Evolutionary conservation across 2,329 filamentous ascomycete genomes (phyloP).

Genomic region (Colletotrichum lupini): DNA sequence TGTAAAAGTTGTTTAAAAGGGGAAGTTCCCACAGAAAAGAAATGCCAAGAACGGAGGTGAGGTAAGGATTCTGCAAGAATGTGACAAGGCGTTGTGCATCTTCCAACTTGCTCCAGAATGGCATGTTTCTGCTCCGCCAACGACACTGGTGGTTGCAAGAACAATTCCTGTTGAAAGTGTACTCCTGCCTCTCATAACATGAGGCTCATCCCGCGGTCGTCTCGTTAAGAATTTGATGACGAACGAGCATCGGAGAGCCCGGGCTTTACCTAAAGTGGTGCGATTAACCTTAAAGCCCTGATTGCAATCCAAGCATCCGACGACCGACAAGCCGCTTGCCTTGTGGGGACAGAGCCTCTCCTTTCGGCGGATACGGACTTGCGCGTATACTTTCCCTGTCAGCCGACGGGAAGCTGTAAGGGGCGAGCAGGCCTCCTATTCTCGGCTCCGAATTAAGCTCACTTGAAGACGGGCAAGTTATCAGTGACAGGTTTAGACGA

Average conservation of each 20-base stretch:
- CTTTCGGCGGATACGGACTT: slow-evolving; percentile 13
- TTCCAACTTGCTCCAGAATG: not conserved
- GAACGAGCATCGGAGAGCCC: not conserved
- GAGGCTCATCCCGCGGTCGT: not conserved
- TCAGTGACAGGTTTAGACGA: not conserved
- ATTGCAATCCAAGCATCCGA: not conserved
- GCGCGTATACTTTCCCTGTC: slow-evolving; percentile 20
- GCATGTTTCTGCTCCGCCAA: not conserved
- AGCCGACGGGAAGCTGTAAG: slow-evolving; percentile 2
- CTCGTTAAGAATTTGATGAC: not conserved
- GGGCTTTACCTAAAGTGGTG: not conserved
- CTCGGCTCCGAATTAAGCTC: not conserved
- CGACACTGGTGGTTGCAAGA: not conserved
- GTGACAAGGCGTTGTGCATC: not conserved
- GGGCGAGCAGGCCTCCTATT: not conserved
- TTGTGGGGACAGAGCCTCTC: slow-evolving; percentile 20
- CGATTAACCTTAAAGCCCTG: slow-evolving; percentile 26
- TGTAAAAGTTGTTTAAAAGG: not conserved
- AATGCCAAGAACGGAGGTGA: not conserved
- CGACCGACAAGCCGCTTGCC: slow-evolving; percentile 3
- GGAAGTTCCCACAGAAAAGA: not conserved
- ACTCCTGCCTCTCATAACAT: not conserved
- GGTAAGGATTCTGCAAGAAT: not conserved
- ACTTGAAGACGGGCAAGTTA: not conserved
- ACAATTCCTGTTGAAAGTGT: not conserved